Base-by-base conservation (phyloP, 768 basidiomycete genomes). In the Lentinula guzmanii region DNA sequence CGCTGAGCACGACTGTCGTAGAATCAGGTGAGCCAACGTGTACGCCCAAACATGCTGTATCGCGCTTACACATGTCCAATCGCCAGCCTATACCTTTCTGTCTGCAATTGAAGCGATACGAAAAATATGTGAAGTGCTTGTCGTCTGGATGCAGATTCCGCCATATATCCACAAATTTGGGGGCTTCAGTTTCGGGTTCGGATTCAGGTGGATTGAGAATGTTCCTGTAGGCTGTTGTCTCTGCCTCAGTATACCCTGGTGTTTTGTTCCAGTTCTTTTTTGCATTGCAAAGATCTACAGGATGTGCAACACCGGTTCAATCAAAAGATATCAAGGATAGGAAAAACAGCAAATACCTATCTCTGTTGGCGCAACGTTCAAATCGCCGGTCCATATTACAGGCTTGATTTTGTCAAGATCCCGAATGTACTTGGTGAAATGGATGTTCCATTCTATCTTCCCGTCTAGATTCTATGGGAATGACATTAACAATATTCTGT, bases 261-360 rank as follows among this genome's bases (percentile, higher is more conserved):
- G 89, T 86, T 70, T 95, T 95, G 72, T 95, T 93, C 91, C 91
- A 93, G 68, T 93, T 93, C 53, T 77, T 65, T 60, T 86, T 85
- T 0, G 86, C 74, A 65, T 91, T 87, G 10, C 84, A 65, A 16
- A 93, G 79, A 69, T 93, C 90, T 90, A 64, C n/a, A 31, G 61
- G 10, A 55, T 24, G 28, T 28, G 28, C 28, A 28, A 28, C 28
- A 8, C 7, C 24, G 13, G 52, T 18, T 16, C 18, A 24, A 16
- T 16, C 42, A 28, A 59, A 10, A 16, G 39, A 51, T n/a, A 16
- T 24, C 51, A 21, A 9, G 4, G 4, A 24, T 9, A 58, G 10
- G 39, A 13, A 11, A 51, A 7, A 21, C 16, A 34, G n/a, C 37
- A 55, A 65, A 54, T 58, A 88, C 90, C 91, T 57, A 82, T 76